Evolutionary conservation across 306 rosid genomes (phyloP).

Genomic region (Cicer judaicum): DNA sequence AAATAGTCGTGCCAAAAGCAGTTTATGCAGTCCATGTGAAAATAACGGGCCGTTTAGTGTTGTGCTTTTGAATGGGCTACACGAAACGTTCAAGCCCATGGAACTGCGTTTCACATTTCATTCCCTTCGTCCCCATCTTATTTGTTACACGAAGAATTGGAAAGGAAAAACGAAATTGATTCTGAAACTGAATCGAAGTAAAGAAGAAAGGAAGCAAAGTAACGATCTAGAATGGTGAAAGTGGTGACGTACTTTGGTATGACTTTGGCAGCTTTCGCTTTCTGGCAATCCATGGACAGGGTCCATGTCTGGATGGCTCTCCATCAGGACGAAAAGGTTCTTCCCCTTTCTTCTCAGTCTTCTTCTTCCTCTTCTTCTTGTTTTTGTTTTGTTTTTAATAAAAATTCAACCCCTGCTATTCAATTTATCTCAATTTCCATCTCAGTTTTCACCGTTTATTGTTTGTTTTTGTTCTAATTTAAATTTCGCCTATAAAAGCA

Average conservation of each 20-base stretch:
- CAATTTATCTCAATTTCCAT: background rate
- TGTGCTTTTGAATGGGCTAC: background rate
- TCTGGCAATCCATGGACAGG: slow-evolving; percentile 95
- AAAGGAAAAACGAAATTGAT: background rate
- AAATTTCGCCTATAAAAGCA: background rate
- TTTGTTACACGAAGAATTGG: background rate
- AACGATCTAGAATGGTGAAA: slow-evolving; percentile 64
- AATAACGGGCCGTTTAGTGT: background rate
- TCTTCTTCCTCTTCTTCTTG: background rate
- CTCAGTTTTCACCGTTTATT: background rate
- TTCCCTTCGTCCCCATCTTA: background rate
- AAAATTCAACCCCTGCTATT: background rate
- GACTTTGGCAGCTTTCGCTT: slow-evolving; percentile 88
- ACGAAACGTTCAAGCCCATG: background rate
- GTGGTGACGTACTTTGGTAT: slow-evolving; percentile 81
- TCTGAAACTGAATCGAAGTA: slow-evolving; percentile 28
- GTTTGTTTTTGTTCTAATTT: background rate
- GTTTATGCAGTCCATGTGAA: background rate
- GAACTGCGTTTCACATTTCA: background rate
- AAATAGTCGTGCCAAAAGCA: background rate
- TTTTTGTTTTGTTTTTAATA: no score
- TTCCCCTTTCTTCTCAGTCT: background rate
- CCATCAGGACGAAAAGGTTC: slow-evolving; percentile 95
- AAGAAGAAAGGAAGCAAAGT: background rate
- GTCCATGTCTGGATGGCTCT: slow-evolving; percentile 99